These are phyloP conservation scores for Pseudogymnoascus sp. DNA, from an alignment of 2,329 filamentous ascomycete species.

Conservation along the genomic window DNA sequence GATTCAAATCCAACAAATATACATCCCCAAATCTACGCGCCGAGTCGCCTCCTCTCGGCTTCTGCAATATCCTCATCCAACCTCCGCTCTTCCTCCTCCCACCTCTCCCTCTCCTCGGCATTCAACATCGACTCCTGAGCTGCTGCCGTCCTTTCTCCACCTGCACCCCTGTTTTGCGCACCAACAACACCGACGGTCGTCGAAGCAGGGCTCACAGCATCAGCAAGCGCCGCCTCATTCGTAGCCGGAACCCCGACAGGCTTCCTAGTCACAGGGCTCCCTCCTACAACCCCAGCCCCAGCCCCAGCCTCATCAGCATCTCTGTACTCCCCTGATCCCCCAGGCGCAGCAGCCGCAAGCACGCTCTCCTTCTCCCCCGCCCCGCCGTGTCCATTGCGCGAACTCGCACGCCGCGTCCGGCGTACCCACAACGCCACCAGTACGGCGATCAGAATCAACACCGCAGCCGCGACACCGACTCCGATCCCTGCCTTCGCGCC, in stretches of 20 bases:
- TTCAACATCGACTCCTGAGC: not conserved
- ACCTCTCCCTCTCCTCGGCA: not conserved
- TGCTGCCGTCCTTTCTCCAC: not conserved
- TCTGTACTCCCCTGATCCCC: not conserved
- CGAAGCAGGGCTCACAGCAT: not conserved
- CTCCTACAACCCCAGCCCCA: not conserved
- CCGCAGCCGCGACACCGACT: not conserved
- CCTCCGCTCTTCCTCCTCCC: not conserved
- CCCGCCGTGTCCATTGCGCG: not conserved
- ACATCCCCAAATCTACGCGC: not conserved
- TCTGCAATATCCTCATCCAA: slow-evolving; percentile 7
- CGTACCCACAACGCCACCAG: not conserved
- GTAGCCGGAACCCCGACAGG: not conserved
- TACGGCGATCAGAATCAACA: not conserved
- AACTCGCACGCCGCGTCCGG: not conserved
- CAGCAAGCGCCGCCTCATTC: not conserved
- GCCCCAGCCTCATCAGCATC: not conserved
- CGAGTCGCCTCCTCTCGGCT: not conserved
- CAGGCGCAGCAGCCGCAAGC: not conserved
- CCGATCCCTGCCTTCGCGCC: slow-evolving; percentile 1
- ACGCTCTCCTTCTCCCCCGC: not conserved
- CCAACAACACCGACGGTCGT: not conserved
- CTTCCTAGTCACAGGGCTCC: not conserved
- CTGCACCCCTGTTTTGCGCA: not conserved
- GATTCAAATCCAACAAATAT: slow-evolving; percentile 2